Evolutionary conservation across 345 rosid genomes (phyloP), one percentile per base, ranked within the genome.

Genomic region (Hypericum perforatum): DNA sequence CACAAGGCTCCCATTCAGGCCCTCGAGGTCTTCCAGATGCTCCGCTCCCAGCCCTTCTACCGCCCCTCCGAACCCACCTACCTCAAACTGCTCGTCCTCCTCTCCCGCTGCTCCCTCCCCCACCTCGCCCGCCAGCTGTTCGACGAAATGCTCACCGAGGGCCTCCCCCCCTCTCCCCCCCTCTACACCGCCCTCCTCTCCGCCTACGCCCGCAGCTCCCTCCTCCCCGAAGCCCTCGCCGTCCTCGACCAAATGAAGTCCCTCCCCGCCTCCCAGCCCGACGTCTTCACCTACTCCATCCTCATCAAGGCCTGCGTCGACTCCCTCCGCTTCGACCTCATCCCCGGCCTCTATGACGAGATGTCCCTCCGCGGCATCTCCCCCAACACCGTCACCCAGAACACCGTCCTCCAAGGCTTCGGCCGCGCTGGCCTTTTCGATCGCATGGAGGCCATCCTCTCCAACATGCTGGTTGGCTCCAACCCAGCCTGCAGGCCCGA

Each of bases 341-440:
- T 91, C 10, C 82, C 79, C 45, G 57, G 67, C 10, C 63, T 87
- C 38, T 81, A 84, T 56, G 70, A 36, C 55, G 80, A 91, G 52
- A 87, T 87, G 98, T 77, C 66, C 15, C 80, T 75, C n/a, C 76
- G 96, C 53, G 48, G 57, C 58, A 84, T 87, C 7, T 66, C 77
- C 61, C 92, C 92, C 5, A 81, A 84, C 61, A 86, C 95, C 0
- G 96, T 91, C 58, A 87, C 98, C 1, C 92, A 85, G 58, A 91
- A 87, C 64, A 79, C 74, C 47, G 96, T 91, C 16, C 68, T 91
- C 13, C 81, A 89, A n/a, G 98, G 95, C 44, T 86, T 79, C 39
- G 95, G 95, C 43, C 79, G 74, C 64, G 87, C 78, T 0, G n/a
- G n/a, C n/a, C n/a, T n/a, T n/a, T n/a, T n/a, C n/a, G n/a, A n/a